Conservation (phyloP, 139 green algal species). For the Penium margaritaceum region DNA sequence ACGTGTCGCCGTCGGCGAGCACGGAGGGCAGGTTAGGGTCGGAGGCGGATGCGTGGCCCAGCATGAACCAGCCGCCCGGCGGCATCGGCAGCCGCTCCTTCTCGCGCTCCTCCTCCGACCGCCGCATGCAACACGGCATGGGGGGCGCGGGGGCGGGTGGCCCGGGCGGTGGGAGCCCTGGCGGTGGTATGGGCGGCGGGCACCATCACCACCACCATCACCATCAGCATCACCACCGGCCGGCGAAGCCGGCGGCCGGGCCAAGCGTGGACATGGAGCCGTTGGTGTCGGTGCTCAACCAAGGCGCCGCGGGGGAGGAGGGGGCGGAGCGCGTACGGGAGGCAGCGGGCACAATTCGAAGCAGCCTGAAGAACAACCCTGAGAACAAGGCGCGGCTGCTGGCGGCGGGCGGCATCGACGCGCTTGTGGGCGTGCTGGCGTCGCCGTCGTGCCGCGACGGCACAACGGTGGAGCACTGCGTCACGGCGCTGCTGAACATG, state of each 20-base stretch:
- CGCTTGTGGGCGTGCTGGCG: conserved; percentile 22
- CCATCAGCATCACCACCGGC: no score
- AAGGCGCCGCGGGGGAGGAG: background rate
- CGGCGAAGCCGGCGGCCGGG: background rate
- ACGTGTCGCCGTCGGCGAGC: no score
- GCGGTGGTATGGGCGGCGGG: no score
- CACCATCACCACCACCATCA: no score
- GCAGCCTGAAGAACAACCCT: background rate
- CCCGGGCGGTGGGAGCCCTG: no score
- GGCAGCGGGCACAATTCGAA: background rate
- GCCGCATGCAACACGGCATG: background rate
- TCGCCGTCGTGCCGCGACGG: background rate
- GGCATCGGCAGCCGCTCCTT: conserved; percentile 1
- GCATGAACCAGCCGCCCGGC: no score
- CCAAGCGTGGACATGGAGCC: conserved; percentile 7
- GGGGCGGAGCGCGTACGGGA: background rate
- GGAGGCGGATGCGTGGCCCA: no score
- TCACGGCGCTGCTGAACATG: conserved; percentile 31
- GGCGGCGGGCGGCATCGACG: conserved; percentile 23
- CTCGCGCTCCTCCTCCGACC: conserved; percentile 1
- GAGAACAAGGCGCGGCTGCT: conserved; percentile 39
- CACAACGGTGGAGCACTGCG: conserved; percentile 17
- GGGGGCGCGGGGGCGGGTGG: no score
- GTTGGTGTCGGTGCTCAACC: background rate
- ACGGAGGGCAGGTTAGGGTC: no score